Base-by-base conservation (phyloP, 176 grass and related monocot species). In the Cenchrus fungigraminus region DNA sequence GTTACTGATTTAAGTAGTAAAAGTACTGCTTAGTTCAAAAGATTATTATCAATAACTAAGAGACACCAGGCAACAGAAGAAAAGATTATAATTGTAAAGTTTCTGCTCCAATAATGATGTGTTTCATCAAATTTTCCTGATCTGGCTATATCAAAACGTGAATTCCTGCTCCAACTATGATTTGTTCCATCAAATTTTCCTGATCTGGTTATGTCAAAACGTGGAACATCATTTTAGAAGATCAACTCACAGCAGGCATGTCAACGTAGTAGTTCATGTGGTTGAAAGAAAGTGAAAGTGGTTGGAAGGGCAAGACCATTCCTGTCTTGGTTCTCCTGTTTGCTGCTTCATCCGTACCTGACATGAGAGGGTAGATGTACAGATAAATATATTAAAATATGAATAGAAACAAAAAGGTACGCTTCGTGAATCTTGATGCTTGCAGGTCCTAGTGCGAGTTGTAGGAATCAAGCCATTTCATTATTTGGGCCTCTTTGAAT, bases 191-290 rank as follows among this genome's bases (percentile, higher is more conserved):
- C 22, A 40, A 40, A 15, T 19, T 68, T n/a, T 42, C 66, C 9
- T 19, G 37, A 46, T 70, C 67, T 70, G 5, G 68, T 71, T 28
- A 14, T 70, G 6, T 60, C 20, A 62, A 61, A 64, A 64, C 61
- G 13, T 34, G 28, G 50, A 73, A 32, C 20, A 15, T 74, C 49
- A 32, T 32, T 73, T 53, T 74, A 32, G 70, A 51, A 73, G 45
- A 73, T 51, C 25, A 72, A 72, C 89, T 93, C 90, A 98, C 95
- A 17, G 74, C 65, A 86, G 95, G 95, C 92, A 98, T 91, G 76
- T 98, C 91, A 19, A 98, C 95, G 6, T 88, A 90, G 81, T 98
- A 98, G 68, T 91, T 95, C 59, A 98, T 56, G 83, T 95, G 92
- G 84, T 91, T 90, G 84, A 98, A 98, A 69, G 66, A 84, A 65